Base-by-base conservation (phyloP, 2,329 filamentous ascomycete species). In the Ophiobolus disseminans region DNA sequence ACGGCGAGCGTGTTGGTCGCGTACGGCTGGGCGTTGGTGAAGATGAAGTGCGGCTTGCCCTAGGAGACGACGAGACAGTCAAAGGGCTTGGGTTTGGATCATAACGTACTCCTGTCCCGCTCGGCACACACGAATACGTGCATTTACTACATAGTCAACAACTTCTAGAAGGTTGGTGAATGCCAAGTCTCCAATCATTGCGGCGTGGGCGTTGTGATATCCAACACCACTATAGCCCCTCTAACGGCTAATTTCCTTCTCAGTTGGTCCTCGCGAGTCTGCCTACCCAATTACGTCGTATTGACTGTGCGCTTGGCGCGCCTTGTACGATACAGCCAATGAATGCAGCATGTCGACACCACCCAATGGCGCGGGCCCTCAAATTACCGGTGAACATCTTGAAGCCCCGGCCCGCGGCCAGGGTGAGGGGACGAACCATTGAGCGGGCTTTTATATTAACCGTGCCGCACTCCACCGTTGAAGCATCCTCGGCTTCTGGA, bases 41-140 rank as follows among this genome's bases (percentile, higher is more conserved):
- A 51, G 93, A 97, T 65, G 93, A 99, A 74, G 85, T 99, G 21
- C 88, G 88, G 68, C 83, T 91, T 69, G 94, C 93, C 22, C 86
- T 97, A 60, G 86, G 88, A 50, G 92, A 96, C 58, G 94, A 99
- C 75, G 84, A 84, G 6, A 91, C 97, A 68, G 87, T 95, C 45
- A 91, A 87, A 73, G 87, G 88, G 30, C 78, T 96, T 65, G 90
- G 90, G 22, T 62, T 65, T 30, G 60, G 56, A 37, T 42, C 56
- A 7, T 65, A 48, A 62, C 17, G 26, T 40, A 32, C 40, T 41
- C 30, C 36, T 35, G 17, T 42, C 32, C 32, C 28, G 8, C 25
- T 21, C n/a, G 20, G 23, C 14, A 28, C 16, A 38, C 25, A 16
- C 23, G 20, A 22, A 4, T 20, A 14, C 23, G 34, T 32, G 16